phyloP scores from a whole-genome alignment of 2,329 filamentous ascomycete genomes.

The Pestalotiopsis sp. region DNA sequence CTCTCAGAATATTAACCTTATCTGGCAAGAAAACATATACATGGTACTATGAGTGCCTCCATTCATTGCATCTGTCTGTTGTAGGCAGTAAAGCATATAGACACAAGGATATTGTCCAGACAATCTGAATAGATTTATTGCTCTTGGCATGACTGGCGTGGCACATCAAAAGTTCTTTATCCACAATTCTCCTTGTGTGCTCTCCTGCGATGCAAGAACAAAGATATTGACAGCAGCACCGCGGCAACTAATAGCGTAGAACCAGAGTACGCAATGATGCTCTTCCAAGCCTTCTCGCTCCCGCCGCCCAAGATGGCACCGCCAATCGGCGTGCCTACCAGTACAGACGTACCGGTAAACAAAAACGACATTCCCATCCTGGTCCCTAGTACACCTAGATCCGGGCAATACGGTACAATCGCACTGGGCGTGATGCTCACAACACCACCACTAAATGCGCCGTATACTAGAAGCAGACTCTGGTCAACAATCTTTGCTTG shows the following conservation, averaged over 20 bases:
- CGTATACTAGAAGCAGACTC: constrained; percentile 31
- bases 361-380: constrained; percentile 45
- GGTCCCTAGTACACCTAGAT: constrained; percentile 34
- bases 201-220: constrained; percentile 19
- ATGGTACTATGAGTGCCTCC: too few relatives aligned
- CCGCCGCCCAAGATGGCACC: constrained; percentile 45
- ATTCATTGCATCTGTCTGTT: too few relatives aligned
- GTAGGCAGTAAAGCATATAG: too few relatives aligned
- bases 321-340: constrained; percentile 53
- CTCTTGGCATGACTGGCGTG: neutral
- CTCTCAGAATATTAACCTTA: too few relatives aligned
- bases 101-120: neutral
- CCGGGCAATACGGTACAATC: constrained; percentile 24
- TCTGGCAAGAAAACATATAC: too few relatives aligned
- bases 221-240: constrained; percentile 22
- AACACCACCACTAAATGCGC: constrained; percentile 37
- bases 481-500: neutral
- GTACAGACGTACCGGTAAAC: constrained; percentile 46
- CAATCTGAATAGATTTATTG: neutral
- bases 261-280: constrained; percentile 34
- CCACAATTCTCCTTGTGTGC: neutral
- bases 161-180: neutral
- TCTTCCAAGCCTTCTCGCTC: constrained; percentile 31
- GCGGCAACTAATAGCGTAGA: constrained; percentile 30
- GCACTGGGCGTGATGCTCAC: constrained; percentile 34